Percentiles rank a stretch among this genome's conserved stretches.
These are phyloP conservation scores for Torulaspora gathmanii DNA, from an alignment of 805 yeast genomes.

Conservation along the genomic window DNA sequence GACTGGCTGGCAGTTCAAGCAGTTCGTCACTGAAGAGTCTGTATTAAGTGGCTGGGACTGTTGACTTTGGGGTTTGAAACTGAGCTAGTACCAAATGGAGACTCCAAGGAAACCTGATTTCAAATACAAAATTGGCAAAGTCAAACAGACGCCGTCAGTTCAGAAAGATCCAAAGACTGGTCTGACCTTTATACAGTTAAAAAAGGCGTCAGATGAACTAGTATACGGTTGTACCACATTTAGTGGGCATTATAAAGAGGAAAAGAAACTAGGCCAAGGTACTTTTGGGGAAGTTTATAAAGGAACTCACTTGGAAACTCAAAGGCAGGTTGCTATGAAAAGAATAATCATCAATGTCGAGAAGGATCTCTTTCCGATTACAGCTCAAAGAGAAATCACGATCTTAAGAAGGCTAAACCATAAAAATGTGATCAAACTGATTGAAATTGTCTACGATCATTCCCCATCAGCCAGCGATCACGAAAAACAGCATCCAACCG, in stretches of 20 bases:
- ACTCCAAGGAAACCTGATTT: slow-evolving; percentile 16
- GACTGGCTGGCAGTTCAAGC: background rate
- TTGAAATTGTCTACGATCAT: slow-evolving; percentile 69
- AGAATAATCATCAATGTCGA: slow-evolving; percentile 57
- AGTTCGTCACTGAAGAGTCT: background rate
- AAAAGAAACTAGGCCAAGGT: slow-evolving; percentile 70
- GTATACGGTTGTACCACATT: slow-evolving; percentile 35
- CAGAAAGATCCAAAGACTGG: slow-evolving; percentile 27
- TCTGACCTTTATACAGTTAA: slow-evolving; percentile 27
- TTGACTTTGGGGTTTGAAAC: background rate
- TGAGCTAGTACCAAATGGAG: slow-evolving; percentile 3
- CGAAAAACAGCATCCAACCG: slow-evolving; percentile 11
- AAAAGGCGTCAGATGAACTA: slow-evolving; percentile 24
- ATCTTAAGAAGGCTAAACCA: slow-evolving; percentile 69
- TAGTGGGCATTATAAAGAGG: slow-evolving; percentile 30
- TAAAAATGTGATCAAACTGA: slow-evolving; percentile 64
- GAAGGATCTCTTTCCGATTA: slow-evolving; percentile 72
- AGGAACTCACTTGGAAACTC: slow-evolving; percentile 50
- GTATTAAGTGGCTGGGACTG: background rate
- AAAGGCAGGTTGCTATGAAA: slow-evolving; percentile 77
- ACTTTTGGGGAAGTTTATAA: slow-evolving; percentile 86
- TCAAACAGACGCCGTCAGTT: slow-evolving; percentile 33
- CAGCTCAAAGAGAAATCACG: slow-evolving; percentile 88
- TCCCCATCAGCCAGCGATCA: slow-evolving; percentile 25
- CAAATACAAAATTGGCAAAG: slow-evolving; percentile 36